These are phyloP conservation scores for Xylaria grammica DNA, from an alignment of 495 filamentous ascomycete species.

Conservation along the genomic window DNA sequence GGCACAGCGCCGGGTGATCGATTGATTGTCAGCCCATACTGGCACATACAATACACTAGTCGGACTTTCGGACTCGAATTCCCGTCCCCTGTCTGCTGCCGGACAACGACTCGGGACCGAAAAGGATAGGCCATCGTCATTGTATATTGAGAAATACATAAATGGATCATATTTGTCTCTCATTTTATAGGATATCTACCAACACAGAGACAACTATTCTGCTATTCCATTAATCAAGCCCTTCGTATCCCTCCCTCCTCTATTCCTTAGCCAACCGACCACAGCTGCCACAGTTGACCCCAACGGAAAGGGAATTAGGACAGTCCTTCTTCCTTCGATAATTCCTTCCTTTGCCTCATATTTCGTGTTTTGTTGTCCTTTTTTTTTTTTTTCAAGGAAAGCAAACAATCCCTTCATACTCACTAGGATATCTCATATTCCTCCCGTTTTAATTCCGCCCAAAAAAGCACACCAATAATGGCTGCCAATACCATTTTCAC, in stretches of 20 bases:
- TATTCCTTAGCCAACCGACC: too few relatives aligned
- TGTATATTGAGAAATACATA: neutral
- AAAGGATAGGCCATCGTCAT: neutral
- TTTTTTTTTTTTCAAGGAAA: too few relatives aligned
- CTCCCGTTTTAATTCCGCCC: too few relatives aligned
- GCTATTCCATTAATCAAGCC: neutral
- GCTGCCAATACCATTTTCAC: constrained; percentile 2
- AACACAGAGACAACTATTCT: neutral
- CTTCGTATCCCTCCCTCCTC: too few relatives aligned
- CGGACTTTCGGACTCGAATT: constrained; percentile 15
- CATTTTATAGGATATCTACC: neutral
- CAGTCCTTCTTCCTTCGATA: neutral
- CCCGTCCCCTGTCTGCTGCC: constrained; percentile 2
- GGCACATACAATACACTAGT: neutral
- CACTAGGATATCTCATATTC: neutral
- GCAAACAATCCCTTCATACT: too few relatives aligned
- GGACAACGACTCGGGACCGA: constrained; percentile 13
- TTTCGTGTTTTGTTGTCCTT: neutral
- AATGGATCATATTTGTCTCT: neutral
- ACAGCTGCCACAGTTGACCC: constrained; percentile 2
- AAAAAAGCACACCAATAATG: neutral
- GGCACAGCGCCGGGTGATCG: too few relatives aligned
- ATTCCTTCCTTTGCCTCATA: neutral
- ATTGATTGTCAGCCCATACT: neutral
- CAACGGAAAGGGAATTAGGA: constrained; percentile 16